phyloP scores from a whole-genome alignment of 768 basidiomycete genomes.

The Trametes sanguinea region DNA sequence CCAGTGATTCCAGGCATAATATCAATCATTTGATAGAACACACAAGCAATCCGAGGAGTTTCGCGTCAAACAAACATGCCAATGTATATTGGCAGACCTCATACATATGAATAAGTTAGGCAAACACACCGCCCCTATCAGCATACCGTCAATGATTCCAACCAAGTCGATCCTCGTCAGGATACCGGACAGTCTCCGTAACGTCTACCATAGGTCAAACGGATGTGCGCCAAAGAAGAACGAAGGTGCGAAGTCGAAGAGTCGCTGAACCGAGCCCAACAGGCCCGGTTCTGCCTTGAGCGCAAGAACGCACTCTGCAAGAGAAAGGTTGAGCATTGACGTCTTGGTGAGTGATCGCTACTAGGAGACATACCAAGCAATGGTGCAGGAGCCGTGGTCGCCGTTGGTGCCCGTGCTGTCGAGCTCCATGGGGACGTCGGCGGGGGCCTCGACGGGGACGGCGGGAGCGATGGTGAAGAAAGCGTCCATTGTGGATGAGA shows the following conservation, averaged over 20 bases:
- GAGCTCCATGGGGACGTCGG: neutral
- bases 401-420: slow-evolving; percentile 10
- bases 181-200: neutral
- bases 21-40: too few species aligned
- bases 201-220: neutral
- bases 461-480: slow-evolving; percentile 21
- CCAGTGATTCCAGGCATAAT: too few species aligned
- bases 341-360: too few species aligned
- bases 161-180: neutral
- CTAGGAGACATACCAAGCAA: slow-evolving; percentile 5
- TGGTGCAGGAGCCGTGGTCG: slow-evolving; percentile 11
- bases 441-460: slow-evolving; percentile 11
- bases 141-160: neutral
- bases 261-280: neutral
- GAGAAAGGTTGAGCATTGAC: neutral
- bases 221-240: neutral
- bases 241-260: neutral
- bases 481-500: slow-evolving; percentile 14
- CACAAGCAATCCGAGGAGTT: too few species aligned
- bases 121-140: too few species aligned
- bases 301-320: neutral
- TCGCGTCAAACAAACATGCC: too few species aligned
- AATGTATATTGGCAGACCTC: too few species aligned
- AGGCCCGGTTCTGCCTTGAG: too few species aligned
- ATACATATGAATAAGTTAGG: too few species aligned